Evolutionary conservation across 768 basidiomycete genomes (phyloP).

Genomic region (Chalciporus pseudorubinellus): DNA sequence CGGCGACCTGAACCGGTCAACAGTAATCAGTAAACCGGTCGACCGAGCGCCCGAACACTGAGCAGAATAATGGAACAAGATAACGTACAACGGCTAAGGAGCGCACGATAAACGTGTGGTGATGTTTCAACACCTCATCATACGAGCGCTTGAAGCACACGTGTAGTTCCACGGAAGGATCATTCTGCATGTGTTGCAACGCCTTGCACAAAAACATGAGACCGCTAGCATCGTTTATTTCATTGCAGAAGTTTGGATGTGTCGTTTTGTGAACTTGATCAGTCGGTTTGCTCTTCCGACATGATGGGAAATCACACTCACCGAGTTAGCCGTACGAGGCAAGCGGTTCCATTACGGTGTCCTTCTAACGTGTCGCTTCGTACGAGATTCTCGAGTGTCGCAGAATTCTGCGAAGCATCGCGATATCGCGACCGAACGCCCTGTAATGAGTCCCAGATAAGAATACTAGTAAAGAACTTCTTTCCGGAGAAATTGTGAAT

Average conservation of each 20-base stretch:
- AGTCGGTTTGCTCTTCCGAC: background rate
- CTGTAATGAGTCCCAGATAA: conserved; percentile 35
- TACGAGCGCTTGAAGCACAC: conserved; percentile 71
- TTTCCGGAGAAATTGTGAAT: conserved; percentile 11
- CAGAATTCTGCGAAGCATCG: conserved; percentile 39
- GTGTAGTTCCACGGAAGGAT: conserved; percentile 52
- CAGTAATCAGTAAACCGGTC: background rate
- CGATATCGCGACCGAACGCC: conserved; percentile 62
- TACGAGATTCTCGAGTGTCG: conserved; percentile 62
- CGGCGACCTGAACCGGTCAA: conserved; percentile 44
- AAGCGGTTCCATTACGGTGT: conserved; percentile 52
- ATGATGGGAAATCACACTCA: conserved; percentile 32
- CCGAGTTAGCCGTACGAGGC: conserved; percentile 67
- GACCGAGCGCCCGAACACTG: background rate
- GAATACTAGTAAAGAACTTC: conserved; percentile 11
- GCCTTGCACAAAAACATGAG: conserved; percentile 67
- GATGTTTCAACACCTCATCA: conserved; percentile 62
- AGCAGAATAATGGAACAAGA: background rate
- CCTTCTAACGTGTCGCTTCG: conserved; percentile 44
- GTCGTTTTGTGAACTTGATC: conserved; percentile 3
- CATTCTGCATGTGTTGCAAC: conserved; percentile 60
- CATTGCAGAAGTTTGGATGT: background rate
- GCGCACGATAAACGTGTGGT: conserved; percentile 66
- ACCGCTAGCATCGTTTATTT: conserved; percentile 42
- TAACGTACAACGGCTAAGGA: conserved; percentile 38